Evolutionary conservation across 2,329 filamentous ascomycete genomes (phyloP), one percentile per base, ranked within the genome.

Genomic region (Hymenotorrendiella dingleyae): DNA sequence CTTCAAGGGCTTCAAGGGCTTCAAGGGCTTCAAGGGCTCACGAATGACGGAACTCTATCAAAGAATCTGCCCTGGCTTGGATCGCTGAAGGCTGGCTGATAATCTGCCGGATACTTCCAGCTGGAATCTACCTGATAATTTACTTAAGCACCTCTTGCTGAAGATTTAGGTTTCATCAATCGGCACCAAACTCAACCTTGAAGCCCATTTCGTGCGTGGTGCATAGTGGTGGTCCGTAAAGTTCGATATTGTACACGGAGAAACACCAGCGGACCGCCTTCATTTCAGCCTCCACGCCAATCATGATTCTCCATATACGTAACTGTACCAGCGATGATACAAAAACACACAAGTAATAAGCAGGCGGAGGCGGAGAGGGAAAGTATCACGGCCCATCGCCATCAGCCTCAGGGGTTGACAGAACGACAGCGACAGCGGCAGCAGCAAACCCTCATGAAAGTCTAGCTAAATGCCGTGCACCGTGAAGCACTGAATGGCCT

Each of bases 271-370:
- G 22, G 22, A n/a, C 36, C 36, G 36, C 23, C 21, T 14, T 37
- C n/a, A 22, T 37, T 23, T 37, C 22, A 37, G 35, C 22, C 35
- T 26, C 35, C 21, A 20, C 14, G n/a, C 35, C 35, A 16, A 21
- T 22, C 8, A 28, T 28, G 6, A 17, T 14, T 22, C 12, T 11
- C 22, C 17, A 19, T 38, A 14, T 22, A 27, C 9, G 29, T 11
- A 14, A 32, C 6, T 11, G 29, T 32, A 14, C 7, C 8, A 14
- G 29, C 7, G 6, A 16, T 16, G 14, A 14, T 14, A 32, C 29
- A 32, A 14, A 9, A 8, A 32, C n/a, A n/a, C n/a, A n/a, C n/a
- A n/a, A n/a, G n/a, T n/a, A n/a, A n/a, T n/a, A n/a, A n/a, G n/a
- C n/a, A n/a, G n/a, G n/a, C n/a, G n/a, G n/a, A n/a, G n/a, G n/a